Conservation (phyloP, 2,329 filamentous ascomycete genomes). For the Alternaria triticina region DNA sequence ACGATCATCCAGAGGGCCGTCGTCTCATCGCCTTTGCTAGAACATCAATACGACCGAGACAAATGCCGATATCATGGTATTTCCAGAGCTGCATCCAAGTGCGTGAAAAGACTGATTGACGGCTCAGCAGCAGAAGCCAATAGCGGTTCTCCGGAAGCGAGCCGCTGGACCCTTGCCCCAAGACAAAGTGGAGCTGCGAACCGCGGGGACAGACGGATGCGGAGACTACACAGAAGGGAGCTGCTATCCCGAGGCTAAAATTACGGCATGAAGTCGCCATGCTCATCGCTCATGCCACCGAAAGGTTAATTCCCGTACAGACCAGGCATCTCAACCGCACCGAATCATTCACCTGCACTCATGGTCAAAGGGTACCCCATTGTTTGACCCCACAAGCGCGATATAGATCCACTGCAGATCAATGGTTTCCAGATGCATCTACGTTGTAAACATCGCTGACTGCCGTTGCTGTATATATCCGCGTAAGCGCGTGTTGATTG, state of each 20-base stretch:
- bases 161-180: conserved; percentile 2
- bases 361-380: background rate
- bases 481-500: background rate
- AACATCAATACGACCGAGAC: background rate
- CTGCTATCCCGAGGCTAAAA: background rate
- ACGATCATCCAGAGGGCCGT: background rate
- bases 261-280: background rate
- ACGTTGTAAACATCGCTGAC: background rate
- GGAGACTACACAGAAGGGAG: background rate
- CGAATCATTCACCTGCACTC: background rate
- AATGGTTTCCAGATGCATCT: background rate
- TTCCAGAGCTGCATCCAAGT: background rate
- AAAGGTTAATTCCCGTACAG: background rate
- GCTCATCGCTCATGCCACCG: background rate
- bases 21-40: background rate
- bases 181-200: background rate
- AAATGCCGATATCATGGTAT: background rate
- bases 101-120: background rate
- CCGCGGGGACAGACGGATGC: background rate
- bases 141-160: background rate
- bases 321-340: background rate
- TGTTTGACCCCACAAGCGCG: background rate
- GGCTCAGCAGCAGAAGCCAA: background rate
- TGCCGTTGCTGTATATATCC: background rate
- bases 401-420: background rate